Percentiles rank a stretch among this genome's conserved stretches.
phyloP scores from a whole-genome alignment of 306 rosid genomes.

The Pueraria montana region DNA sequence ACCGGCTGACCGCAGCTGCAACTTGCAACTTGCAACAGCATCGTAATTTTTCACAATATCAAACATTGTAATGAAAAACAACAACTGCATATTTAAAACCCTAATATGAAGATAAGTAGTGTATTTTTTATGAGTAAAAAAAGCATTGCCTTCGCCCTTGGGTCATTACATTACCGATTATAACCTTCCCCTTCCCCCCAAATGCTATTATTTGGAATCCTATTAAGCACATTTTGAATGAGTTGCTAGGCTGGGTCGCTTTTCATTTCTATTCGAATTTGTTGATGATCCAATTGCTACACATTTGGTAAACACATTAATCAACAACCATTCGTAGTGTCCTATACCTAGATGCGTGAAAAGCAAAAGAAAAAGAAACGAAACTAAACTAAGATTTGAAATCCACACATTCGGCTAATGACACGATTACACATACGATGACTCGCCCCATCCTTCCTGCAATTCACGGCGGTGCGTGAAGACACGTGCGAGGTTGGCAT shows the following conservation, averaged over 20 bases:
- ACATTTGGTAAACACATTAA: slow-evolving; percentile 18
- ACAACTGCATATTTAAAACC: too few relatives aligned
- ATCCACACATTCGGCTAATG: neutral
- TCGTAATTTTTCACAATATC: too few relatives aligned
- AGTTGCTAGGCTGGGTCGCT: too few relatives aligned
- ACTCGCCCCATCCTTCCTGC: slow-evolving; percentile 72
- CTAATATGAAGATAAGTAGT: too few relatives aligned
- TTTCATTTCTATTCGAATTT: neutral
- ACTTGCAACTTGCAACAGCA: too few relatives aligned
- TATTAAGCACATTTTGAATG: neutral
- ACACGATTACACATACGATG: neutral
- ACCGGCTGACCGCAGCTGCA: too few relatives aligned
- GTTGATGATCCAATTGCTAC: slow-evolving; percentile 24
- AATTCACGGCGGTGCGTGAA: slow-evolving; percentile 28
- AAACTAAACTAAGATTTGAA: neutral
- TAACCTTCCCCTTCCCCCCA: too few relatives aligned
- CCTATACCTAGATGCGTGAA: neutral
- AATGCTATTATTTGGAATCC: neutral
- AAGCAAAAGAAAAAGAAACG: neutral
- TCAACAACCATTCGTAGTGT: neutral
- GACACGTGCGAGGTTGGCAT: slow-evolving; percentile 57
- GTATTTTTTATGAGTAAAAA: too few relatives aligned
- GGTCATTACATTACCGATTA: too few relatives aligned
- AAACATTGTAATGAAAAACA: too few relatives aligned
- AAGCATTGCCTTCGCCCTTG: too few relatives aligned